Evolutionary conservation across 495 filamentous ascomycete genomes (phyloP).

Genomic region (Diplogelasinospora grovesii): DNA sequence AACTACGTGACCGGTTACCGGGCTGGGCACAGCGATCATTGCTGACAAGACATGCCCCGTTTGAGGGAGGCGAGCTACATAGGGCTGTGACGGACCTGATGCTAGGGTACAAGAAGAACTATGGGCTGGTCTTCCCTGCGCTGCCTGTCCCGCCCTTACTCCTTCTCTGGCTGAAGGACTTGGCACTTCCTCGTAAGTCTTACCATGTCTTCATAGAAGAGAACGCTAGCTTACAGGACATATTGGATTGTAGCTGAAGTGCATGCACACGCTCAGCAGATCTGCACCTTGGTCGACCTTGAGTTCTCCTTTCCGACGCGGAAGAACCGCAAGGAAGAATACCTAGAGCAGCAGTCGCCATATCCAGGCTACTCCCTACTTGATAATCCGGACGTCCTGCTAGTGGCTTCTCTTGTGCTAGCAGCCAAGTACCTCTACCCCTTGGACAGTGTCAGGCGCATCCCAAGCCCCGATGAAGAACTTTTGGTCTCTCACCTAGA

Average conservation of each 20-base stretch:
- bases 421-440: conserved; percentile 74
- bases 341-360: background rate
- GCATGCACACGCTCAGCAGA: conserved; percentile 52
- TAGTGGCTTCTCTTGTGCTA: conserved; percentile 67
- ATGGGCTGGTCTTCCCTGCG: conserved; percentile 63
- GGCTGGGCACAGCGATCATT: conserved; percentile 51
- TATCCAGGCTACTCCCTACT: conserved; percentile 22
- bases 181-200: conserved; percentile 69
- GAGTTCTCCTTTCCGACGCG: conserved; percentile 49
- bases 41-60: conserved; percentile 40
- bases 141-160: conserved; percentile 62
- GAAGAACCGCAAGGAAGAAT: conserved; percentile 11
- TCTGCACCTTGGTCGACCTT: conserved; percentile 51
- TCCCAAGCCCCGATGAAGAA: conserved; percentile 51
- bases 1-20: conserved; percentile 59
- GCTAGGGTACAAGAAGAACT: conserved; percentile 57
- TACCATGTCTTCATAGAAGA: background rate
- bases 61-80: conserved; percentile 55
- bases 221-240: conserved; percentile 15
- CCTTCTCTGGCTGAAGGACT: conserved; percentile 60
- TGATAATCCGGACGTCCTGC: conserved; percentile 62
- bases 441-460: conserved; percentile 55
- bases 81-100: conserved; percentile 51
- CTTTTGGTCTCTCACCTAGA: conserved; percentile 56
- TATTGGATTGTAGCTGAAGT: conserved; percentile 52